Evolutionary conservation across 176 grass and related monocot species (phyloP).

Genomic region (Alopecurus myosuroides): DNA sequence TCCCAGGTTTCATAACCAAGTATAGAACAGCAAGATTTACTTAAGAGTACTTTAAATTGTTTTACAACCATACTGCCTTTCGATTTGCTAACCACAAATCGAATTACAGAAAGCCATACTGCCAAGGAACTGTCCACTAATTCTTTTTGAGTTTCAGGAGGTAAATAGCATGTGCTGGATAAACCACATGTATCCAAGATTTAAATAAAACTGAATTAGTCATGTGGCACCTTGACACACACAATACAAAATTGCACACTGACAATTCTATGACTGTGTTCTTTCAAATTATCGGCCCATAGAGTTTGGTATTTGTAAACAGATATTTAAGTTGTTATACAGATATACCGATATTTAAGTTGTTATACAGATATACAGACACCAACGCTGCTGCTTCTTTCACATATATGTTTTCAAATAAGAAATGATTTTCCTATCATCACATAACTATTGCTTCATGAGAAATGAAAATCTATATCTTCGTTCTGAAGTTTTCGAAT

Average conservation of each 20-base stretch:
- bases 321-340: too few species aligned
- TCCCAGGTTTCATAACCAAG: too few species aligned
- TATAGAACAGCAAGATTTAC: too few species aligned
- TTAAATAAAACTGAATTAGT: neutral
- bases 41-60: too few species aligned
- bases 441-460: neutral
- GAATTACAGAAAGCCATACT: too few species aligned
- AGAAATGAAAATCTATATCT: neutral
- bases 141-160: neutral
- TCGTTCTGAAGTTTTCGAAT: neutral
- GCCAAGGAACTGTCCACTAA: neutral
- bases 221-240: constrained; percentile 10
- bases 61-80: too few species aligned
- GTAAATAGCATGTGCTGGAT: neutral
- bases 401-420: neutral
- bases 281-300: constrained; percentile 9
- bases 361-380: too few species aligned
- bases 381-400: neutral
- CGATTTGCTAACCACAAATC: too few species aligned
- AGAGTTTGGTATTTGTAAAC: neutral
- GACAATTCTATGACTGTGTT: constrained; percentile 5
- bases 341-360: too few species aligned
- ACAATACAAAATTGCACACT: neutral
- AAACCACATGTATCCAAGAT: constrained; percentile 9
- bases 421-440: neutral